Base-by-base conservation (phyloP, 2,329 filamentous ascomycete species). In the Diplodia scrobiculata region DNA sequence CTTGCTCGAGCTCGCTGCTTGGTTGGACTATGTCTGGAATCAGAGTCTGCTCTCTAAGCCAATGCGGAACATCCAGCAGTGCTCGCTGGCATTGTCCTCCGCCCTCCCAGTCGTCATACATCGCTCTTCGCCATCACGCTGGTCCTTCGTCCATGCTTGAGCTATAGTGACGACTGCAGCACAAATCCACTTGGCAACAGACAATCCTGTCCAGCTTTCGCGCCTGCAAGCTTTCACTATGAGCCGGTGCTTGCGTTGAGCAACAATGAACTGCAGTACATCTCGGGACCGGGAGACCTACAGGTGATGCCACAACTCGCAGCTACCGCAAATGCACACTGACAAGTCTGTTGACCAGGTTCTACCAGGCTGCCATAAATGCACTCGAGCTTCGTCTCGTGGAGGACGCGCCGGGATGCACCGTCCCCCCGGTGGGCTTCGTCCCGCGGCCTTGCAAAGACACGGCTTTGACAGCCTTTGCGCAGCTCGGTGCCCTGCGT, bases 401-500 rank as follows among this genome's bases (percentile, higher is more conserved):
- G 13, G 54, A 60, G 36, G 48, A 62, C 17, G 17, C 47, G 10
- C 47, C 54, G 1, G 54, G 47, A 21, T 60, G 64, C 9, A 25
- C 13, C 21, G n/a, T 62, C 2, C 64, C 64, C 7, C 54, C 64
- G 1, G 21, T 2, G 9, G 64, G 47, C 6, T 66, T 60, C 21
- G 17, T 50, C 13, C 54, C 64, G n/a, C 17, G 47, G 5, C 25
- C 72, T 1, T 73, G 73, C 10, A 72, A 77, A 34, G 77, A 78
- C 59, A 73, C 71, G 62, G 75, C 75, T 45, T 67, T 78, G 67
- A 75, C 73, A 10, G 74, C 76, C 10, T 77, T 78, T 66, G 76
- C 76, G 1, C 77, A 78, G 45, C 65, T 78, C 47, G 77, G 75
- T 3, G 76, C 77, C n/a, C 69, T 78, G 25, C 75, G 76, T 11